A percentile compares a stretch with the other conserved stretches of the same genome.
These are phyloP conservation scores for Spinellus fusiger DNA, from an alignment of 192 early-diverging fungal genomes.

Conservation along the genomic window DNA sequence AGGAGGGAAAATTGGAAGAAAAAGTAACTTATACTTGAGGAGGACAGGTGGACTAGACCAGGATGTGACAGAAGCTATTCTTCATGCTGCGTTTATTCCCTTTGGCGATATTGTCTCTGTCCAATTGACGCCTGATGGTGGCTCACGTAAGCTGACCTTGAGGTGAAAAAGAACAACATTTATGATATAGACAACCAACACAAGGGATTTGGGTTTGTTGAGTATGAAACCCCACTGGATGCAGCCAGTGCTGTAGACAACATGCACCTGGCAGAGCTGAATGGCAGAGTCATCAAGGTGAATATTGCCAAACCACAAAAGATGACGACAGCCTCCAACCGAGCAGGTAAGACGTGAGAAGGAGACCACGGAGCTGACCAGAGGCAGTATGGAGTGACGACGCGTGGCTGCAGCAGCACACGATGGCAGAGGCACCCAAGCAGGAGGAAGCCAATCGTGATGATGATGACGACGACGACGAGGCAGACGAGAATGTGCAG, in stretches of 20 bases:
- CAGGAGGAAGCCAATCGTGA: background rate
- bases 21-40: background rate
- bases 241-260: constrained; percentile 89
- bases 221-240: constrained; percentile 83
- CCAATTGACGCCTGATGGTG: constrained; percentile 77
- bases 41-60: constrained; percentile 70
- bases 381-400: constrained; percentile 40
- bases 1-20: background rate
- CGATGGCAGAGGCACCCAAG: constrained; percentile 22
- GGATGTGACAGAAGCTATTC: constrained; percentile 67
- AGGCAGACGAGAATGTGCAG: background rate
- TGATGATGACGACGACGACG: constrained; percentile 3
- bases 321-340: constrained; percentile 34
- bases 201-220: constrained; percentile 94
- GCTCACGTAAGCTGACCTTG: constrained; percentile 50
- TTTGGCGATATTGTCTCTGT: constrained; percentile 94
- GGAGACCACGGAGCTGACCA: background rate
- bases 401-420: constrained; percentile 36
- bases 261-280: constrained; percentile 86
- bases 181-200: constrained; percentile 47
- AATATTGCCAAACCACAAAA: constrained; percentile 68
- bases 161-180: background rate
- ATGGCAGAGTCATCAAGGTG: constrained; percentile 85
- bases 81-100: constrained; percentile 88
- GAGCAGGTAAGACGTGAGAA: constrained; percentile 23